Base-by-base conservation (phyloP, 2,329 filamentous ascomycete species). In the Epicoccum nigrum region DNA sequence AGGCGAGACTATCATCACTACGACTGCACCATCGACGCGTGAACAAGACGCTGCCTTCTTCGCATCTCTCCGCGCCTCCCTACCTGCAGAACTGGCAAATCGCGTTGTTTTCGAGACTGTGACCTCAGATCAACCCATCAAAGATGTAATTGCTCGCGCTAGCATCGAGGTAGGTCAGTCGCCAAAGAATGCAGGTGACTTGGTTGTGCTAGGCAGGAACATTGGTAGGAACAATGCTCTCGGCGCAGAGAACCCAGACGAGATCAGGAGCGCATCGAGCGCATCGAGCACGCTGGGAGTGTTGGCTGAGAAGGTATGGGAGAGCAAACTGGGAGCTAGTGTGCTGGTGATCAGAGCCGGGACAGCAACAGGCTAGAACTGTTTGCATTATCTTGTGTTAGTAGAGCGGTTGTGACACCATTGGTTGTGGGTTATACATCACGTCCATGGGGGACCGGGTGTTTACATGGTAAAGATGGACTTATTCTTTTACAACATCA, bases 281-380 rank as follows among this genome's bases (percentile, higher is more conserved):
- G 71, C 66, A 4, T 65, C 62, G 16, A 74, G 72, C 42, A 83
- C 83, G 20, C 64, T 89, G 27, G 86, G 87, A 8, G 73, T 77
- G n/a, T 75, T 86, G 23, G 84, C 83, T 8, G 82, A 86, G 68
- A 78, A 80, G 49, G 72, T 88, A n/a, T 79, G 85, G 34, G 79
- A 79, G 43, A 78, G 77, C 35, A 81, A 80, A 11, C 72, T 88
- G n/a, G 81, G 80, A 56, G 84, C 86, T 0, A 90, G 88, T 69
- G 74, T 92, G 20, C 75, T 92, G 45, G 82, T 92, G 46, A 79
- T 92, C 21, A 86, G 90, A 73, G 87, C 86, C 19, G 68, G 65
- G 1, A 2, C 33, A 20, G 13, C 8, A 15, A 13, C 32, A 15
- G 32, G 16, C 39, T 50, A 44, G 28, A 13, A 19, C 6, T n/a